These are phyloP conservation scores for Ustilago hordei DNA, from an alignment of 1,284 basidiomycete genomes.

Conservation along the genomic window DNA sequence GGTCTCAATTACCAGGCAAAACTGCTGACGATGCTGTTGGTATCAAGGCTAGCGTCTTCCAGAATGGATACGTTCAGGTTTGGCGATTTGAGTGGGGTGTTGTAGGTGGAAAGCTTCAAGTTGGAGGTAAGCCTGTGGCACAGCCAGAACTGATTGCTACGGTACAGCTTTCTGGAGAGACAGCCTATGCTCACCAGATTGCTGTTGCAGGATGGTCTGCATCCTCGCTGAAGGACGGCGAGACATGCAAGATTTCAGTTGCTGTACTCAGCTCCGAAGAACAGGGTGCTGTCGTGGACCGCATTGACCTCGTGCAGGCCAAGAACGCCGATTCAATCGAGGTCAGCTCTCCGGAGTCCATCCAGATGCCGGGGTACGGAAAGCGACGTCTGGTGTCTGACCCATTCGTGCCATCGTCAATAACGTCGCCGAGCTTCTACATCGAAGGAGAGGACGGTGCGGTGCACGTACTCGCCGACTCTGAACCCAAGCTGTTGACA, in stretches of 20 bases:
- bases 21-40: slow-evolving; percentile 70
- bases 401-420: slow-evolving; percentile 32
- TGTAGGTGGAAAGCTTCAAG: slow-evolving; percentile 36
- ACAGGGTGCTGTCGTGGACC: slow-evolving; percentile 10
- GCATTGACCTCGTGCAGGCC: slow-evolving; percentile 18
- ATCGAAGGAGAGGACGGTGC: slow-evolving; percentile 38
- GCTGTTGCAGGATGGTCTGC: slow-evolving; percentile 42
- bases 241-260: slow-evolving; percentile 34
- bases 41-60: slow-evolving; percentile 77
- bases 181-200: slow-evolving; percentile 28
- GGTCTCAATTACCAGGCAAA: slow-evolving; percentile 75
- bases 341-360: background rate
- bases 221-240: slow-evolving; percentile 6
- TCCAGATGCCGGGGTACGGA: slow-evolving; percentile 9
- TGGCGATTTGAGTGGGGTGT: slow-evolving; percentile 72
- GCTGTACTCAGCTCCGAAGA: slow-evolving; percentile 33
- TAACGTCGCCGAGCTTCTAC: slow-evolving; percentile 27
- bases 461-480: slow-evolving; percentile 13
- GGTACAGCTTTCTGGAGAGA: slow-evolving; percentile 7
- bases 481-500: slow-evolving; percentile 20
- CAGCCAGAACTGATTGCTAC: slow-evolving; percentile 34
- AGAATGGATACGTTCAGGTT: slow-evolving; percentile 73
- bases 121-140: slow-evolving; percentile 43
- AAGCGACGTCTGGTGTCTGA: slow-evolving; percentile 32
- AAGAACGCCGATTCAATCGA: slow-evolving; percentile 11